These are phyloP conservation scores for Odontarrhena argentea DNA, from an alignment of 345 rosid species.

Conservation along the genomic window DNA sequence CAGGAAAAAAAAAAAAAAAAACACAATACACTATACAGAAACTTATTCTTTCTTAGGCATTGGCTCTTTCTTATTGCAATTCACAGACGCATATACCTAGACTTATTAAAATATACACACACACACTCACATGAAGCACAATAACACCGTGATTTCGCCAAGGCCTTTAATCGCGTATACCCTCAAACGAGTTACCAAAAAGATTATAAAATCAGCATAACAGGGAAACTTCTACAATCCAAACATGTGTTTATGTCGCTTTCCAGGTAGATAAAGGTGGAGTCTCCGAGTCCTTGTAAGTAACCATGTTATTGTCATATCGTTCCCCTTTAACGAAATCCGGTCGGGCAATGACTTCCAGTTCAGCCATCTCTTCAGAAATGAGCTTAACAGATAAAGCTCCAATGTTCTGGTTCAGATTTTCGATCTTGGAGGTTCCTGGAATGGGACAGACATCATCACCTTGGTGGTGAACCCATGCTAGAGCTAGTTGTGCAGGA, in stretches of 20 bases:
- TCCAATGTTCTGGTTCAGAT: constrained; percentile 60
- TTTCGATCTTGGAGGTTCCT: constrained; percentile 61
- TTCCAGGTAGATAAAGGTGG: constrained; percentile 67
- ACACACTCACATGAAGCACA: background rate
- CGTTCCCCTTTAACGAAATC: constrained; percentile 53
- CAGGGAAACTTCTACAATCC: background rate
- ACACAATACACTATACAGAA: background rate
- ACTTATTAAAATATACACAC: background rate
- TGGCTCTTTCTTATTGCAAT: constrained; percentile 14
- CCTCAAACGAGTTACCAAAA: background rate
- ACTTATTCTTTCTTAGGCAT: too few species aligned
- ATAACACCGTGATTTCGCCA: background rate
- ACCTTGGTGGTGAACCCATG: constrained; percentile 77
- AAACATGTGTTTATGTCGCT: background rate
- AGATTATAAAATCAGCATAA: background rate
- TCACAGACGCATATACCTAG: background rate
- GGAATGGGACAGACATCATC: constrained; percentile 68
- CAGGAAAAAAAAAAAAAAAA: background rate
- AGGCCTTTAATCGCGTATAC: background rate
- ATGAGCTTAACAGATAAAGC: constrained; percentile 61
- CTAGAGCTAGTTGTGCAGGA: constrained; percentile 67
- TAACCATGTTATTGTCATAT: constrained; percentile 1
- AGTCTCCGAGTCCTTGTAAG: constrained; percentile 49
- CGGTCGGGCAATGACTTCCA: constrained; percentile 48
- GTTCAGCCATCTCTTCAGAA: constrained; percentile 59